These are phyloP conservation scores for Xylaria cubensis DNA, from an alignment of 495 filamentous ascomycete species.

Conservation along the genomic window DNA sequence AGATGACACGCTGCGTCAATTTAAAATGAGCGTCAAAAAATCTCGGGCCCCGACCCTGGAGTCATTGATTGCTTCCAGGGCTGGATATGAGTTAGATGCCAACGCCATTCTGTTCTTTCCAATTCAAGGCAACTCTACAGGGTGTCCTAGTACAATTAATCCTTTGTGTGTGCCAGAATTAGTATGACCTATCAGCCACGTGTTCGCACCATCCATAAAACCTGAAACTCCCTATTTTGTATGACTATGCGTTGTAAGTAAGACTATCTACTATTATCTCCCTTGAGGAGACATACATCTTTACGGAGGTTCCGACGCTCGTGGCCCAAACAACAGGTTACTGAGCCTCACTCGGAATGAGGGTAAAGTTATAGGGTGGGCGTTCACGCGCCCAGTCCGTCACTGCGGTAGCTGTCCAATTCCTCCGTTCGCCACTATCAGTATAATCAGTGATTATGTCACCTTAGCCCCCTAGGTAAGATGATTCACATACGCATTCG, in stretches of 20 bases:
- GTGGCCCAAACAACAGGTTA: neutral
- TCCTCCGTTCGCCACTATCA: neutral
- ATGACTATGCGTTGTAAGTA: neutral
- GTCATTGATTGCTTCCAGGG: neutral
- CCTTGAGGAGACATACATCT: neutral
- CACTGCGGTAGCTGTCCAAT: conserved; percentile 19
- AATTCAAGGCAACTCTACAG: neutral
- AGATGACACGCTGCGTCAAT: neutral
- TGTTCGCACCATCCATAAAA: neutral
- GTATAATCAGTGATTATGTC: neutral
- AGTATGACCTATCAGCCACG: neutral
- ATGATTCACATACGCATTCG: conserved; percentile 3
- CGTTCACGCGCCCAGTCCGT: conserved; percentile 25
- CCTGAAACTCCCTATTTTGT: neutral
- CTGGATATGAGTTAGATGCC: neutral
- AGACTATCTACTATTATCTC: neutral
- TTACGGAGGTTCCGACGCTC: neutral
- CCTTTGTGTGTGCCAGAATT: neutral
- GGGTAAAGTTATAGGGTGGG: conserved; percentile 21
- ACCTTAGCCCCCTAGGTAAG: neutral
- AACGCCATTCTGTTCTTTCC: neutral
- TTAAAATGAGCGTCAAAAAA: neutral
- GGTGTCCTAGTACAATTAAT: neutral
- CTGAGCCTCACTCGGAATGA: neutral
- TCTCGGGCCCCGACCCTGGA: neutral